Percentiles rank a stretch among this genome's conserved stretches.
Conservation (phyloP, 768 basidiomycete genomes). For the Auriscalpium orientale region DNA sequence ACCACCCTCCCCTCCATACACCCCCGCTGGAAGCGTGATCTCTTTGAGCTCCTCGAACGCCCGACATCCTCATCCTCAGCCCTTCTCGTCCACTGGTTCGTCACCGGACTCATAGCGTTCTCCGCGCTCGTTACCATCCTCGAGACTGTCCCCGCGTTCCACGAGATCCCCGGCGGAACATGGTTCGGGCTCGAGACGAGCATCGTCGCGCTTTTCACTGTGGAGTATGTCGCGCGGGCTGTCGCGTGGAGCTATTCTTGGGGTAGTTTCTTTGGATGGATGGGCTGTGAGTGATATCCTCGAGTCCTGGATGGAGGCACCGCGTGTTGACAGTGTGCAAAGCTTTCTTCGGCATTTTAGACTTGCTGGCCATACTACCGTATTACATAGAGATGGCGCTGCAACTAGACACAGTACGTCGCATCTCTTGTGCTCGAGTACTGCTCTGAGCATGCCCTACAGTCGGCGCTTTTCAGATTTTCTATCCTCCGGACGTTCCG, state of each 20-base stretch:
- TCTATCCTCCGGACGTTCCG: constrained; percentile 89
- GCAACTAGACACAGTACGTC: constrained; percentile 74
- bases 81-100: constrained; percentile 65
- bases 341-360: constrained; percentile 84
- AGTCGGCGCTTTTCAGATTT: constrained; percentile 85
- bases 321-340: constrained; percentile 1
- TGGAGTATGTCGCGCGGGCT: constrained; percentile 71
- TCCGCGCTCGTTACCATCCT: constrained; percentile 72
- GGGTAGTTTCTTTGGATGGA: constrained; percentile 56
- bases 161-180: constrained; percentile 54
- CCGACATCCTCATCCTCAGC: constrained; percentile 72
- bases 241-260: constrained; percentile 70
- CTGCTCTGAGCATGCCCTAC: constrained; percentile 3
- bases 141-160: constrained; percentile 74
- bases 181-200: constrained; percentile 89
- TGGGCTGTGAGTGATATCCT: constrained; percentile 44
- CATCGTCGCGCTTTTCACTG: constrained; percentile 77
- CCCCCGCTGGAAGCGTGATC: constrained; percentile 53
- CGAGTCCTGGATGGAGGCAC: not conserved
- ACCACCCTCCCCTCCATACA: constrained; percentile 8
- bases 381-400: constrained; percentile 84
- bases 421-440: not conserved
- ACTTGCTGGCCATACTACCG: constrained; percentile 77
- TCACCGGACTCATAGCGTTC: constrained; percentile 63
- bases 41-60: constrained; percentile 70